Conservation (phyloP, 176 grass and related monocot genomes). For the Juncus effusus region DNA sequence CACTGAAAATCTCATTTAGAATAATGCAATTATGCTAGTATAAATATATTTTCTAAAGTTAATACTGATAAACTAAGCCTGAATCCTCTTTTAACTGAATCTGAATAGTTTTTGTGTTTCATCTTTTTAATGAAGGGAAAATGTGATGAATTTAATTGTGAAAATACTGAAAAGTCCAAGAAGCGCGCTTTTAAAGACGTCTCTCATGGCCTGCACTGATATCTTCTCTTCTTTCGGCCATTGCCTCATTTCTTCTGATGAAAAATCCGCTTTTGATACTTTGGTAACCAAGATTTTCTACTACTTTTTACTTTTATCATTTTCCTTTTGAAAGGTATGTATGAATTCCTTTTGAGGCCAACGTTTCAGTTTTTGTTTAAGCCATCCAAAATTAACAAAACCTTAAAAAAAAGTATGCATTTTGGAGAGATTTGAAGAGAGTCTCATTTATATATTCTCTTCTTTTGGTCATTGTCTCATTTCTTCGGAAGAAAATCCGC, state of each 20-base stretch:
- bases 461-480: no score
- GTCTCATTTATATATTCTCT: no score
- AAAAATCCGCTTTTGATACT: conserved; percentile 57
- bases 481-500: no score
- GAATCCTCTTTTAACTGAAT: background rate
- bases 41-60: background rate
- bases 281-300: conserved; percentile 36
- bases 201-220: conserved; percentile 78
- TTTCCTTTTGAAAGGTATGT: no score
- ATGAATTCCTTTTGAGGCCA: no score
- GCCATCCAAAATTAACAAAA: no score
- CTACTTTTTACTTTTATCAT: no score
- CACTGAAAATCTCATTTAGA: no score
- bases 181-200: conserved; percentile 85
- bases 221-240: conserved; percentile 55
- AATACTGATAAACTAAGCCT: background rate
- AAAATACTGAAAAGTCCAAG: conserved; percentile 96
- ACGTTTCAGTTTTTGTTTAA: no score
- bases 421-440: no score
- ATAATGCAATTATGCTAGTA: no score
- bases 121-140: conserved; percentile 37
- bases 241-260: conserved; percentile 34
- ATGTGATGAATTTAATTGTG: conserved; percentile 53
- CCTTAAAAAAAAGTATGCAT: no score
- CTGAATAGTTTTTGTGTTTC: background rate